Base-by-base conservation (phyloP, 306 rosid species). In the Dicorynia guianensis region DNA sequence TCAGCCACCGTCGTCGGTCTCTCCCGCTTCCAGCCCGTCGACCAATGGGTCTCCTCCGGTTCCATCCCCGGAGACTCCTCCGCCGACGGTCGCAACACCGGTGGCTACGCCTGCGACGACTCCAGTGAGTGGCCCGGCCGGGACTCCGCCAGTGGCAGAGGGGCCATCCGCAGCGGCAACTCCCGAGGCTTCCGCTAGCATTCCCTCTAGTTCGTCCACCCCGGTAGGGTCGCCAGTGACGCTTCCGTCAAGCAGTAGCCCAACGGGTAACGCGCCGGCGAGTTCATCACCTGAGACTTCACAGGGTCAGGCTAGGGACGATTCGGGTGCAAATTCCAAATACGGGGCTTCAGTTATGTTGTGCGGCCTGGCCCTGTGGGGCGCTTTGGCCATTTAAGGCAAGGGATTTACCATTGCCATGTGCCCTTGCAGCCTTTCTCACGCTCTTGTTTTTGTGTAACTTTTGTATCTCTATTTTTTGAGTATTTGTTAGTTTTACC, bases 241-340 rank as follows among this genome's bases (percentile, higher is more conserved):
- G 3, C 55, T 89, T 13, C 98, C 97, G 0, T 86, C 93, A 2
- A 87, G 62, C 25, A 64, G 80, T 4, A 76, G 83, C 47, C 70
- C 92, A 0, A 90, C 96, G 2, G 89, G 38, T 6, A 35, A 77
- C 8, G 76, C 96, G 7, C 88, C 96, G 59, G 83, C 79, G 0
- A 84, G 81, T 67, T 67, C 82, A 7, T 80, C 97, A 0, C 89
- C 98, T 34, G 98, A 81, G 5, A 58, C 81, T 18, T 85, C 91
- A 3, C 82, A 40, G 67, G 84, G 82, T 48, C 88, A 88, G 4
- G 84, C 44, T 1, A 78, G 67, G 1, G 97, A 89, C 39, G 86
- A 83, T 7, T 88, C 96, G 69, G 85, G 91, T 42, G 77, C 89
- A 34, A 61, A 33, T 40, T 79, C 88, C 2, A 75, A 14, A 61